Evolutionary conservation across 345 rosid species (phyloP).

Genomic region (Lepidium didymum): DNA sequence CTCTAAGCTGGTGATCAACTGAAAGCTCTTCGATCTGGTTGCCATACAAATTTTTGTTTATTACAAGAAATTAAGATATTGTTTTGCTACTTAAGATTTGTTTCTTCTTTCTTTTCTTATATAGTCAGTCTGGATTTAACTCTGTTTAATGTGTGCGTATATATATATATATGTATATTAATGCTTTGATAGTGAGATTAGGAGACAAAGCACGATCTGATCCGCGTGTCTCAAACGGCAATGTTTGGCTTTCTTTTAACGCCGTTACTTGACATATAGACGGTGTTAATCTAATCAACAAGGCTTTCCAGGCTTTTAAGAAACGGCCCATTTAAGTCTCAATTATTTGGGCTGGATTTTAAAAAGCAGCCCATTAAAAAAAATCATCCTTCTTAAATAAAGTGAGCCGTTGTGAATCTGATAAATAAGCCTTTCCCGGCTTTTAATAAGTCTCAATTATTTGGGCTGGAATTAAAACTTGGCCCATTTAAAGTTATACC

Average conservation of each 20-base stretch:
- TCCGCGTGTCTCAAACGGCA: constrained; percentile 23
- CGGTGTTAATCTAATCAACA: not conserved
- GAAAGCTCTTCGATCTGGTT: constrained; percentile 42
- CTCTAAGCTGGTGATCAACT: constrained; percentile 41
- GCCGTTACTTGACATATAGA: constrained; percentile 14
- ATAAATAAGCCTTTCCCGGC: not conserved
- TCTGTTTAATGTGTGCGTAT: constrained; percentile 6
- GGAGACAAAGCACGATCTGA: constrained; percentile 18
- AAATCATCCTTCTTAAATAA: no score
- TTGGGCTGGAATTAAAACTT: not conserved
- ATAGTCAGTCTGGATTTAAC: not conserved
- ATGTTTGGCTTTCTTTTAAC: constrained; percentile 13
- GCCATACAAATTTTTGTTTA: constrained; percentile 42
- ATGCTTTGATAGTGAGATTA: constrained; percentile 11
- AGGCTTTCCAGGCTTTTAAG: not conserved
- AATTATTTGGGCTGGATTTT: not conserved
- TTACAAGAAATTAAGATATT: not conserved
- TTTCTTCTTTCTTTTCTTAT: not conserved
- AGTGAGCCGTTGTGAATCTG: no score
- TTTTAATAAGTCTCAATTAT: not conserved
- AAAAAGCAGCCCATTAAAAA: not conserved
- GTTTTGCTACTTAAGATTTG: not conserved
- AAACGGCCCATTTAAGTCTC: not conserved
- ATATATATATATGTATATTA: not conserved
- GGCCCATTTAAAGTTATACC: not conserved